phyloP scores from a whole-genome alignment of 2,329 filamentous ascomycete genomes.

The Fusarium sp. region DNA sequence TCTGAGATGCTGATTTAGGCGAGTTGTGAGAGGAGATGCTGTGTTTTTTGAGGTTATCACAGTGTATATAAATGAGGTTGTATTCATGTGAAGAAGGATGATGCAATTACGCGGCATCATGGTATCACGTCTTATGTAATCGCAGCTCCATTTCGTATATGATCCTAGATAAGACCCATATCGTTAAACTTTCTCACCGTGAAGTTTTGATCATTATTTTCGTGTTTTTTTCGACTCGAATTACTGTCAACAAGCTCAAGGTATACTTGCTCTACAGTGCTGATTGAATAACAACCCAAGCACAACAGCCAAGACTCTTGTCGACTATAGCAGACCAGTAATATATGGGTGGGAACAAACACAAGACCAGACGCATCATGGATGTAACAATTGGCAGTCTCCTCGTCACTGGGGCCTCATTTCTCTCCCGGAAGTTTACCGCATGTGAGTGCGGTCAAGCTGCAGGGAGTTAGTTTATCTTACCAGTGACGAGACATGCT shows the following conservation, averaged over 20 bases:
- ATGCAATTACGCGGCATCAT: conserved; percentile 17
- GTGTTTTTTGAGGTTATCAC: background rate
- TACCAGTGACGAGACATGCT: background rate
- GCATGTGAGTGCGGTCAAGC: background rate
- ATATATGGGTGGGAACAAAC: background rate
- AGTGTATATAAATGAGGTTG: background rate
- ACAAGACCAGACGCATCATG: conserved; percentile 1
- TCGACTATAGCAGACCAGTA: background rate
- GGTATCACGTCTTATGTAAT: conserved; percentile 30
- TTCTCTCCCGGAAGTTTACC: conserved; percentile 18
- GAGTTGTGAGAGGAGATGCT: background rate
- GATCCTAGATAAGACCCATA: background rate
- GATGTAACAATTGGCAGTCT: background rate
- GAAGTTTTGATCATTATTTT: background rate
- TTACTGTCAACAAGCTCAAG: background rate
- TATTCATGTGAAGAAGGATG: conserved; percentile 19
- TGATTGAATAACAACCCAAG: background rate
- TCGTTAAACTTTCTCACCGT: background rate
- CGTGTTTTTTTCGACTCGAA: background rate
- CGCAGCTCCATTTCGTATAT: background rate
- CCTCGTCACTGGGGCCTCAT: conserved; percentile 7
- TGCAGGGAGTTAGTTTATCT: background rate
- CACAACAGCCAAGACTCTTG: background rate
- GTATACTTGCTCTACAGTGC: background rate
- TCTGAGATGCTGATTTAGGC: background rate